Evolutionary conservation across 1,139 yeast genomes (phyloP).

Genomic region (Geotrichum fermentans): DNA sequence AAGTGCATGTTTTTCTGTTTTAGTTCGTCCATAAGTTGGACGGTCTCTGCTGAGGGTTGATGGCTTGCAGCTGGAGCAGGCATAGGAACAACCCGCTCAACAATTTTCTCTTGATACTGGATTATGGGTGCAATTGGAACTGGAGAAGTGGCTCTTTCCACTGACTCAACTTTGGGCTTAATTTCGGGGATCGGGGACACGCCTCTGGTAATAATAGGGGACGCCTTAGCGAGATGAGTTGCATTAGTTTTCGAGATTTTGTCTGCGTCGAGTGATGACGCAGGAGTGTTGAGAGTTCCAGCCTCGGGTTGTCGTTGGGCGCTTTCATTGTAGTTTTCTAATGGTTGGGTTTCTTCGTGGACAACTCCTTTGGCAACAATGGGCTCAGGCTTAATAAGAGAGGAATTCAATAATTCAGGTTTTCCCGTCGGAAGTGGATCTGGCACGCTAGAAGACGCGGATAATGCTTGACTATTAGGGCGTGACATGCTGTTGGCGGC

Average conservation of each 20-base stretch:
- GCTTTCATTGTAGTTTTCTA: background rate
- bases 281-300: background rate
- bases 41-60: slow-evolving; percentile 7
- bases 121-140: slow-evolving; percentile 15
- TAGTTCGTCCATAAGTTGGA: slow-evolving; percentile 3
- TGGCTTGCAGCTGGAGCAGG: slow-evolving; percentile 9
- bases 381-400: background rate
- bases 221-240: background rate
- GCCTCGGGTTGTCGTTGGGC: background rate
- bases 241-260: background rate
- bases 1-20: slow-evolving; percentile 20
- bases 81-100: slow-evolving; percentile 7
- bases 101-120: background rate
- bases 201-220: too few relatives aligned
- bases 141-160: slow-evolving; percentile 3
- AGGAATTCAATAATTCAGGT: background rate
- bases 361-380: background rate
- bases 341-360: background rate
- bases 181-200: too few relatives aligned
- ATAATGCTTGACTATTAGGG: slow-evolving; percentile 4
- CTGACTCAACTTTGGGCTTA: background rate
- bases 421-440: background rate
- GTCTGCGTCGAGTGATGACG: background rate
- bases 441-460: background rate
- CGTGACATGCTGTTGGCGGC: slow-evolving; percentile 10